These are phyloP conservation scores for Lasiodiplodia citricola DNA, from an alignment of 2,329 filamentous ascomycete genomes.

Conservation along the genomic window DNA sequence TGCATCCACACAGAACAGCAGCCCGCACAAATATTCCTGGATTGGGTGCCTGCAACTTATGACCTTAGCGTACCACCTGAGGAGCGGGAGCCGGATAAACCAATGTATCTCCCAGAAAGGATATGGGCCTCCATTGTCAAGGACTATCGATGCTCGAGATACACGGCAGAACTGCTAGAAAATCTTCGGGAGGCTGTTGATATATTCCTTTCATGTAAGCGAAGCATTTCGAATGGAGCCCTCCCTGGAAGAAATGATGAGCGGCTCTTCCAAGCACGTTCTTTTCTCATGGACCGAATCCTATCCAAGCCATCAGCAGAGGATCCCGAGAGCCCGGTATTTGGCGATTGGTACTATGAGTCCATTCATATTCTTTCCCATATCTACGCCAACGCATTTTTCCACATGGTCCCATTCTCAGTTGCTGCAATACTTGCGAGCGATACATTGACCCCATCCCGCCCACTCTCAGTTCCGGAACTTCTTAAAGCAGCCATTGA, in stretches of 20 bases:
- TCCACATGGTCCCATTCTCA: conserved; percentile 10
- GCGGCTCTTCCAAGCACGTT: not conserved
- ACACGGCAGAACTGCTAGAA: conserved; percentile 2
- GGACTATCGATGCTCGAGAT: conserved; percentile 11
- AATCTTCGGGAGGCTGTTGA: not conserved
- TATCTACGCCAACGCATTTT: conserved; percentile 12
- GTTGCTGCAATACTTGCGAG: conserved; percentile 10
- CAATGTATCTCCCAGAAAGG: conserved; percentile 8
- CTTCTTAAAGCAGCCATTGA: conserved; percentile 6
- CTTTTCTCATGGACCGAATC: not conserved
- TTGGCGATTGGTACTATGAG: conserved; percentile 18
- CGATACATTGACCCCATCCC: not conserved
- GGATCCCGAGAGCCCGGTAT: conserved; percentile 5
- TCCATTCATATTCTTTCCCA: conserved; percentile 6
- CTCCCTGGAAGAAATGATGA: not conserved
- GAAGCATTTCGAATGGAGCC: not conserved
- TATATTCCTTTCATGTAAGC: not conserved
- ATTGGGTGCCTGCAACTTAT: not conserved
- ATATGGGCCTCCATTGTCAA: conserved; percentile 10
- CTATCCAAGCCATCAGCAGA: conserved; percentile 9
- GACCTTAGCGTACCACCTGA: conserved; percentile 3
- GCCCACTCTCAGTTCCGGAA: conserved; percentile 2
- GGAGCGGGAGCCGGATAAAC: not conserved
- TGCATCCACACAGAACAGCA: conserved; percentile 15
- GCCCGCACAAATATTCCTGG: conserved; percentile 6